Evolutionary conservation across 805 yeast genomes (phyloP), one percentile per base, ranked within the genome.

Genomic region (Cyberlindnera meyerae): DNA sequence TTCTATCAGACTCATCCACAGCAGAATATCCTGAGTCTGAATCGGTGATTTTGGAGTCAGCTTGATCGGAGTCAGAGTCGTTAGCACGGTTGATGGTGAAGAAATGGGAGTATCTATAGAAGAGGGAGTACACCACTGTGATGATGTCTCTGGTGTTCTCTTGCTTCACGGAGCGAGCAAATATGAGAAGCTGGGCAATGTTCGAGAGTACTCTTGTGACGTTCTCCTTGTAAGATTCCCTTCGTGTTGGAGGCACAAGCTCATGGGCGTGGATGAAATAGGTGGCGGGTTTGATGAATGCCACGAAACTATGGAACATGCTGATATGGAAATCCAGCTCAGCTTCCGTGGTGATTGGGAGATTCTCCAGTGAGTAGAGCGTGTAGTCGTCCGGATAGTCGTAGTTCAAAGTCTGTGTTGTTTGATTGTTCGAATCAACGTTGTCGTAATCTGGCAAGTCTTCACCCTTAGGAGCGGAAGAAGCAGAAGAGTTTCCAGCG

Each of bases 201-300:
- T 49, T 47, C 11, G 41, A 34, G n/a, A 47, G 20, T 3, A 49
- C 47, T 28, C 49, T 38, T 8, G 48, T 36, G 4, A 29, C 28
- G 15, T 42, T 39, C 22, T 43, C 40, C 26, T 47, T 45, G 11
- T 16, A 16, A 2, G 41, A 24, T 27, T 47, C 50, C 6, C 30
- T 15, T 13, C 27, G 16, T 2, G 27, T 25, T 16, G 29, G 32
- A 12, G 37, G 34, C 4, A 33, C 17, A 22, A 49, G 26, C 14
- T 49, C 51, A 24, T 33, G 34, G 16, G 37, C 41, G 21, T 45
- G 43, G 15, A 49, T 32, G 29, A 45, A 47, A 25, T 33, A 45
- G 6, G 40, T 36, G 4, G 53, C 30, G 3, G 53, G 53, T 20
- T 48, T 47, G 26, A 49, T 24, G 24, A 37, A 47, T 11, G 45